phyloP scores from a whole-genome alignment of 495 filamentous ascomycete genomes.

The Lindgomyces ingoldianus region DNA sequence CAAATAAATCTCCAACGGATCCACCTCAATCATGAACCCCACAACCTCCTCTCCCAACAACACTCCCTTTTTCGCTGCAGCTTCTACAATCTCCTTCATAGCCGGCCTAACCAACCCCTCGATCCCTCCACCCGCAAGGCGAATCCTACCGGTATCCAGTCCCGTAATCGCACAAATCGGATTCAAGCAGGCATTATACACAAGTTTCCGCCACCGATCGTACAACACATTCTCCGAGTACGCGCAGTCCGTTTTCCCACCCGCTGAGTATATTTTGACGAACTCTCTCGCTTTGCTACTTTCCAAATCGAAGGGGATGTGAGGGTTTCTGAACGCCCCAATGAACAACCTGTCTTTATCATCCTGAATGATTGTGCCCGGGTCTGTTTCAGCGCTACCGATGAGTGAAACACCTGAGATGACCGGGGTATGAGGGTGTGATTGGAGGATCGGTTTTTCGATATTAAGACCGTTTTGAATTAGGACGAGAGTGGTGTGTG shows the following conservation, averaged over 20 bases:
- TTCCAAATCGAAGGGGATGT: neutral
- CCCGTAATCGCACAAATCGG: constrained; percentile 47
- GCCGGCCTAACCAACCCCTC: constrained; percentile 43
- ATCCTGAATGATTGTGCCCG: constrained; percentile 45
- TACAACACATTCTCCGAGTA: constrained; percentile 34
- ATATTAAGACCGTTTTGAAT: constrained; percentile 67
- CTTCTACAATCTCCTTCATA: constrained; percentile 48
- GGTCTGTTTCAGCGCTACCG: constrained; percentile 50
- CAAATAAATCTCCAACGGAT: constrained; percentile 48
- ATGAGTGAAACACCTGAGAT: constrained; percentile 58
- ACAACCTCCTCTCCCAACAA: constrained; percentile 44
- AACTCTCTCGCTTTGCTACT: constrained; percentile 39
- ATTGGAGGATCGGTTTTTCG: constrained; percentile 54
- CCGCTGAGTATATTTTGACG: constrained; percentile 38
- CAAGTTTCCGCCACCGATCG: constrained; percentile 43
- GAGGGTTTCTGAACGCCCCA: constrained; percentile 35
- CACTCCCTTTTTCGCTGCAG: constrained; percentile 41
- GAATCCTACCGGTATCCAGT: constrained; percentile 51
- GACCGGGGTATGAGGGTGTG: constrained; percentile 55
- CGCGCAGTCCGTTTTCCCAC: constrained; percentile 37
- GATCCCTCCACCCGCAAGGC: constrained; percentile 33
- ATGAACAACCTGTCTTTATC: constrained; percentile 39
- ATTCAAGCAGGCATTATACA: constrained; percentile 45
- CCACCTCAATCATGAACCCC: constrained; percentile 44
- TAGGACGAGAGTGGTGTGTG: constrained; percentile 56